These are phyloP conservation scores for Chlorella sp. DNA, from an alignment of 139 green algal genomes.

Conservation along the genomic window DNA sequence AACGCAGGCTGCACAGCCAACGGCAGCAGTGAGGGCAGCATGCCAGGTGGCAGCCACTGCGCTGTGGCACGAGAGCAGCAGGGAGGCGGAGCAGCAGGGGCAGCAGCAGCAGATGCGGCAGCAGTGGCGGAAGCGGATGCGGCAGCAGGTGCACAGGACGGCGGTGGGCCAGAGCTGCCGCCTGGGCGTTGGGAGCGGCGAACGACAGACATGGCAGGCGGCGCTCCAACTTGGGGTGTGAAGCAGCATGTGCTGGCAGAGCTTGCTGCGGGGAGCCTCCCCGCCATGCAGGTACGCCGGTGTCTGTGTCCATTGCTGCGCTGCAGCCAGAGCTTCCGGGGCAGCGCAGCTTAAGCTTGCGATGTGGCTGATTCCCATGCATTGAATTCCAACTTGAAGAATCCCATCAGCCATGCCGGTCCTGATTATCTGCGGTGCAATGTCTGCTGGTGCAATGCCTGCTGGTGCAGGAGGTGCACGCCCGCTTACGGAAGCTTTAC, in stretches of 20 bases:
- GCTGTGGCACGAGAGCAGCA: constrained; percentile 3
- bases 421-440: no score
- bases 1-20: neutral
- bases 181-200: constrained; percentile 63
- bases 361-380: no score
- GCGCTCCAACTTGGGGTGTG: constrained; percentile 72
- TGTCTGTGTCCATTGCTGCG: neutral
- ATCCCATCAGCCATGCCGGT: no score
- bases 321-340: neutral
- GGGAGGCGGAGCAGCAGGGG: neutral
- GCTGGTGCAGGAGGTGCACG: constrained; percentile 71
- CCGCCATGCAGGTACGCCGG: constrained; percentile 48
- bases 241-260: constrained; percentile 47
- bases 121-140: neutral
- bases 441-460: neutral
- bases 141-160: neutral
- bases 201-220: constrained; percentile 66
- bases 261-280: constrained; percentile 47
- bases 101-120: neutral
- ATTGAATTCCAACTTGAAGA: no score
- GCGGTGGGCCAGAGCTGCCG: constrained; percentile 30
- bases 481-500: constrained; percentile 74
- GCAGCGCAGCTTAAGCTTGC: no score
- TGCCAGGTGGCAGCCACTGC: neutral
- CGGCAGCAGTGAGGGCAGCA: neutral